Conservation (phyloP, 2,329 filamentous ascomycete genomes). For the Pseudogymnoascus sp. region DNA sequence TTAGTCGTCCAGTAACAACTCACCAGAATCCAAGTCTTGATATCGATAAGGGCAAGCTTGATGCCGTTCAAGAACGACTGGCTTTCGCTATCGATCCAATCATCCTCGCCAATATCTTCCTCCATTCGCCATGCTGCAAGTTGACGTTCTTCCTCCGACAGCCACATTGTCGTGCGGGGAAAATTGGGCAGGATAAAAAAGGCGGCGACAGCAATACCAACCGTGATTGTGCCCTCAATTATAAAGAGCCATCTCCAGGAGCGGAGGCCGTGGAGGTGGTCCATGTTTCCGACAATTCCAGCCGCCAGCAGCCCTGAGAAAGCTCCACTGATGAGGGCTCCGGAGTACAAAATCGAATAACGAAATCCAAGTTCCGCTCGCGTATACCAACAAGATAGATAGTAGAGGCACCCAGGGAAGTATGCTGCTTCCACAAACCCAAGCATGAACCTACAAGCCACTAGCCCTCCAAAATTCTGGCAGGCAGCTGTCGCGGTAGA, state of each 20-base stretch:
- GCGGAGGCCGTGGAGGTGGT: constrained; percentile 44
- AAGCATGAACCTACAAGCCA: constrained; percentile 40
- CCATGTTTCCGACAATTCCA: constrained; percentile 58
- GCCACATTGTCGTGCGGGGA: constrained; percentile 49
- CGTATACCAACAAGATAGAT: constrained; percentile 59
- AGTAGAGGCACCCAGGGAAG: constrained; percentile 55
- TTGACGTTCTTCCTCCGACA: constrained; percentile 46
- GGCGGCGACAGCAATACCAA: constrained; percentile 45
- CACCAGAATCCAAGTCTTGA: constrained; percentile 52
- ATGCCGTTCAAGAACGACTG: constrained; percentile 48
- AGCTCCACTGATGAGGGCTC: constrained; percentile 59
- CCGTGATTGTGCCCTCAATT: constrained; percentile 58
- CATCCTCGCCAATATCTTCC: constrained; percentile 56
- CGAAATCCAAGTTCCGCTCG: constrained; percentile 58
- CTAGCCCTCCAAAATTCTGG: constrained; percentile 37
- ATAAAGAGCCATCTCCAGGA: constrained; percentile 64
- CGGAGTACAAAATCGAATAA: constrained; percentile 58
- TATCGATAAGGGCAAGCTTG: constrained; percentile 32
- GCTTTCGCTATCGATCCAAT: constrained; percentile 48
- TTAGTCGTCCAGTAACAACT: constrained; percentile 20
- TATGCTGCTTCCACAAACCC: constrained; percentile 48
- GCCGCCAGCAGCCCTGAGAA: constrained; percentile 59
- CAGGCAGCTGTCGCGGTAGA: constrained; percentile 41
- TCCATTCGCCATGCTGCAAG: constrained; percentile 53
- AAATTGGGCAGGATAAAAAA: constrained; percentile 59